Evolutionary conservation across 306 rosid species (phyloP).

Genomic region (Cicer cuneatum): DNA sequence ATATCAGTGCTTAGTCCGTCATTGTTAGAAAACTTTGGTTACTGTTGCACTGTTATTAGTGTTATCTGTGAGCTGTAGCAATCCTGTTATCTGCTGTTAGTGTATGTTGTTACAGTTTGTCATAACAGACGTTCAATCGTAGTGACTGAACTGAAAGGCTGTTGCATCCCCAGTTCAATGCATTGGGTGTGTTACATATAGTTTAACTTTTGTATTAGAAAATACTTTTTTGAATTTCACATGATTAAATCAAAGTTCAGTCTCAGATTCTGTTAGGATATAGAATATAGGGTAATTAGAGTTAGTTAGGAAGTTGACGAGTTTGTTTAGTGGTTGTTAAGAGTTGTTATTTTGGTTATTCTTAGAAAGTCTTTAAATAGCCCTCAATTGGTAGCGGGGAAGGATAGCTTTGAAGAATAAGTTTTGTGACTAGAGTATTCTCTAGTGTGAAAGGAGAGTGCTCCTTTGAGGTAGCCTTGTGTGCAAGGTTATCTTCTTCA

Average conservation of each 20-base stretch:
- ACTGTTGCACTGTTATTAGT: conserved; percentile 2
- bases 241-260: conserved; percentile 5
- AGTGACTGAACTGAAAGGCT: conserved; percentile 20
- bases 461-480: too few species aligned
- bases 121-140: conserved; percentile 11
- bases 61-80: neutral
- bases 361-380: too few species aligned
- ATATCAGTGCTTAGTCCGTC: neutral
- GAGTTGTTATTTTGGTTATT: too few species aligned
- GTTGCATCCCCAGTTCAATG: conserved; percentile 3
- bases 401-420: too few species aligned
- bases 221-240: conserved; percentile 1
- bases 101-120: conserved; percentile 14
- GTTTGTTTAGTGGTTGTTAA: too few species aligned
- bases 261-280: neutral
- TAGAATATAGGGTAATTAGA: too few species aligned
- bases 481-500: too few species aligned
- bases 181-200: conserved; percentile 2
- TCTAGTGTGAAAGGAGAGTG: too few species aligned
- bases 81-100: conserved; percentile 12
- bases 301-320: too few species aligned
- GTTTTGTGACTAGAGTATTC: too few species aligned
- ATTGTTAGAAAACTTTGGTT: neutral
- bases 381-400: too few species aligned
- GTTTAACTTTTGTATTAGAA: neutral